A percentile compares a stretch with the other conserved stretches of the same genome.
Evolutionary conservation across 495 filamentous ascomycete species (phyloP).

Genomic region (Platismatia glauca): DNA sequence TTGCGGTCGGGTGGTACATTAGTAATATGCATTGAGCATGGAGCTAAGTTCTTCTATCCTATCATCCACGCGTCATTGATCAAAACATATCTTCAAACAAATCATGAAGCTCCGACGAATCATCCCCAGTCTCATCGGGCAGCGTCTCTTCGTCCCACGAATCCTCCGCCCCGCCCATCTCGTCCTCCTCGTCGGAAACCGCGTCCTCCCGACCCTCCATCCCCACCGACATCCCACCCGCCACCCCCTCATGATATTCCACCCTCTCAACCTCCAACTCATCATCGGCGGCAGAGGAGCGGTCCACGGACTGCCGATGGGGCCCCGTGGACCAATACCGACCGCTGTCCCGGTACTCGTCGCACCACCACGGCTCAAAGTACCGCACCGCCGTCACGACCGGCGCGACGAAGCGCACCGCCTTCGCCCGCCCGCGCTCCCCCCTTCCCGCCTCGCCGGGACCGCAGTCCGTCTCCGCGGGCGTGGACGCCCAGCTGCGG

Average conservation of each 20-base stretch:
- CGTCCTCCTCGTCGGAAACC: neutral
- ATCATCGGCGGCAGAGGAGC: neutral
- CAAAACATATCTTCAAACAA: neutral
- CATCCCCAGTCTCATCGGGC: neutral
- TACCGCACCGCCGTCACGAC: neutral
- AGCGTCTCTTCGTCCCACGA: neutral
- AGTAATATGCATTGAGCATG: neutral
- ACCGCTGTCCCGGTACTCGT: neutral
- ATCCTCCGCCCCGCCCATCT: neutral
- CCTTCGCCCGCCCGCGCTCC: neutral
- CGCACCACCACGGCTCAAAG: neutral
- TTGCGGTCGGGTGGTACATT: constrained; percentile 1
- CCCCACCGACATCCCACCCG: neutral
- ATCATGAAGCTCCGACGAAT: neutral
- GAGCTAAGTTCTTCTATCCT: too few species aligned
- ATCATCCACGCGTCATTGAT: too few species aligned
- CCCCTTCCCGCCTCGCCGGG: too few species aligned
- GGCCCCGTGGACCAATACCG: neutral
- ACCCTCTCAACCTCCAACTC: neutral
- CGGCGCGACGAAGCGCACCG: neutral
- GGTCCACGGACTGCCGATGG: neutral
- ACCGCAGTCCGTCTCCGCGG: neutral
- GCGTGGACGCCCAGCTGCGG: neutral
- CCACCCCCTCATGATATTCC: neutral
- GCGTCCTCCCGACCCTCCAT: neutral